A percentile compares a stretch with the other conserved stretches of the same genome.
Evolutionary conservation across 1,284 basidiomycete species (phyloP).

Genomic region (Sanghuangporus sanghuang): DNA sequence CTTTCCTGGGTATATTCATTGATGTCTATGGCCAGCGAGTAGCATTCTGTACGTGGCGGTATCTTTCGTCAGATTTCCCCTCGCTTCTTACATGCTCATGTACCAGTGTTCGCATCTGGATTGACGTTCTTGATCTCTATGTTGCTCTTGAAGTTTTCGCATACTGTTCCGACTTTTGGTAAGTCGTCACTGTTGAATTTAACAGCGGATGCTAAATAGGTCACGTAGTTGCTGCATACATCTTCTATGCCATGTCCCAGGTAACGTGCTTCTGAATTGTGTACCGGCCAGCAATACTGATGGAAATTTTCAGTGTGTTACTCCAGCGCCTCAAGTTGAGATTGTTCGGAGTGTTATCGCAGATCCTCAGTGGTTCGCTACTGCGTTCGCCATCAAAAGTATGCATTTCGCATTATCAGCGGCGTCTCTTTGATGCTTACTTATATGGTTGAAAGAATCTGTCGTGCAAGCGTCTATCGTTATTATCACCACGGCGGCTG

Average conservation of each 20-base stretch:
- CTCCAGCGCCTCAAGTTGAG: constrained; percentile 41
- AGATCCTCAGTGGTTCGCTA: constrained; percentile 40
- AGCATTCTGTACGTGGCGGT: constrained; percentile 31
- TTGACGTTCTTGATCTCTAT: constrained; percentile 39
- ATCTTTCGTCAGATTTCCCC: neutral
- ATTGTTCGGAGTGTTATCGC: constrained; percentile 38
- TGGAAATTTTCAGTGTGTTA: constrained; percentile 28
- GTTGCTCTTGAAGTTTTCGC: constrained; percentile 38
- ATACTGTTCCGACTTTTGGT: constrained; percentile 35
- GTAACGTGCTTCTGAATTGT: constrained; percentile 20
- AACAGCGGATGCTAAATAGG: neutral
- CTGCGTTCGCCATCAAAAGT: constrained; percentile 42
- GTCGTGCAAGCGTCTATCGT: constrained; percentile 41
- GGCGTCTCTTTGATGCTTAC: neutral
- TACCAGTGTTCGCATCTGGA: constrained; percentile 37
- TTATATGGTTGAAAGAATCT: constrained; percentile 24
- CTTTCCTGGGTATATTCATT: constrained; percentile 40
- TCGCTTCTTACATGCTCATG: neutral
- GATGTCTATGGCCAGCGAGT: constrained; percentile 39
- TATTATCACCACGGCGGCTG: constrained; percentile 40
- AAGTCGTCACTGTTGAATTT: constrained; percentile 17
- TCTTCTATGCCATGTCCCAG: constrained; percentile 41
- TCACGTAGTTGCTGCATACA: constrained; percentile 35
- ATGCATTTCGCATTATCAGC: neutral
- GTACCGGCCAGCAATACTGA: neutral